These are phyloP conservation scores for Backusella liffmaniae DNA, from an alignment of 192 early-diverging fungal species.

Conservation along the genomic window DNA sequence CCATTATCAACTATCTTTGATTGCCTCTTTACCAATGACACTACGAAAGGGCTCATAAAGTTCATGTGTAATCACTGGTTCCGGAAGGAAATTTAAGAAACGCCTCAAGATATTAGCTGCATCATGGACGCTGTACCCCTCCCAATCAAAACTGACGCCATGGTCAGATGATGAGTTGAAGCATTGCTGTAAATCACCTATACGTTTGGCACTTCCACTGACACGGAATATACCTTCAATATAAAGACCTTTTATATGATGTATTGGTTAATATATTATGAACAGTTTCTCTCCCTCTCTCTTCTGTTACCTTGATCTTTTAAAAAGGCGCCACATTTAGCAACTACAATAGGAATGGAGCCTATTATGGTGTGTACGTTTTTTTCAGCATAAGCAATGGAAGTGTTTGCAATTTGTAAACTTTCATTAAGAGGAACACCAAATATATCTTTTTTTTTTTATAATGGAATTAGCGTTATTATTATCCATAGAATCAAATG, in stretches of 20 bases:
- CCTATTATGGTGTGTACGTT: constrained; percentile 20
- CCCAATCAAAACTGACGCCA: constrained; percentile 64
- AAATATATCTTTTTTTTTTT: constrained; percentile 21
- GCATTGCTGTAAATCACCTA: constrained; percentile 63
- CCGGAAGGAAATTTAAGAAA: constrained; percentile 70
- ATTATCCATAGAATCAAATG: background rate
- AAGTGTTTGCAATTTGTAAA: constrained; percentile 19
- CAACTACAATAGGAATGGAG: constrained; percentile 33
- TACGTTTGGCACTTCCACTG: constrained; percentile 71
- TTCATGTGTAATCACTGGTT: constrained; percentile 64
- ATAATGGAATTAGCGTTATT: background rate
- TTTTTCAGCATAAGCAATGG: constrained; percentile 29
- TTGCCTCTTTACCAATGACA: constrained; percentile 45
- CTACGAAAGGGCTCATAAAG: constrained; percentile 65
- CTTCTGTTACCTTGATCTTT: constrained; percentile 34
- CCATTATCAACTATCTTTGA: background rate
- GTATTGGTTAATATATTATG: background rate
- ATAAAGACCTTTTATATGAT: constrained; percentile 20
- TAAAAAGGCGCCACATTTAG: constrained; percentile 36
- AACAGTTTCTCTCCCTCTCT: background rate
- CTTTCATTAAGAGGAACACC: constrained; percentile 30
- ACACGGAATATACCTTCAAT: constrained; percentile 74
- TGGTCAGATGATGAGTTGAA: constrained; percentile 67
- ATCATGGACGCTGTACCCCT: constrained; percentile 72
- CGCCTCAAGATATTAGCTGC: constrained; percentile 73